Base-by-base conservation (phyloP, 371 early-diverging fungal species). In the Lichtheimia ramosa region DNA sequence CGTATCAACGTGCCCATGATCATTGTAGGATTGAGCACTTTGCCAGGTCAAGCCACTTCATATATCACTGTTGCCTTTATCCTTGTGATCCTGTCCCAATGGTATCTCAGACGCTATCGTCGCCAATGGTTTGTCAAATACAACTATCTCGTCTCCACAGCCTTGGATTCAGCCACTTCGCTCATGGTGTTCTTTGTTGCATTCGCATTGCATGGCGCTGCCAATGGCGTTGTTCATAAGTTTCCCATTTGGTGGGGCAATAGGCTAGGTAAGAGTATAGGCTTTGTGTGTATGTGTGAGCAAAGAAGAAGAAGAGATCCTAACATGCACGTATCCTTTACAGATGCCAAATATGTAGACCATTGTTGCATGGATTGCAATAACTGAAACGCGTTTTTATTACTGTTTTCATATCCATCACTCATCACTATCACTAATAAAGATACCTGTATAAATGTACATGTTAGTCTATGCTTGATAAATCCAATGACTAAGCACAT, bases 201-300 rank as follows among this genome's bases (percentile, higher is more conserved):
- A 23, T 78, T 82, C 66, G 69, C 77, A 27, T 56, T 84, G 48
- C 57, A 77, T 28, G 82, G 84, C n/a, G 83, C 79, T 41, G 84
- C 72, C 5, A 61, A 68, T 48, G 76, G 76, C 10, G 49, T 60
- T 21, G 62, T 60, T 8, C 59, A 76, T 25, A 24, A 46, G 0
- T 80, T 84, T 63, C 85, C 83, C 23, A 62, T 68, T 1, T 84
- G 83, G 83, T 77, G 77, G 75, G 83, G 81, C 27, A 84, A 84
- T 43, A 61, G 73, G 10, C 49, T 28, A 50, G 73, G 67, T 64
- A 66, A 61, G 14, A 0, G 2, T 7, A 43, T 14, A 13, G 46
- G 6, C 3, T 63, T 43, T 43, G 60, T 21, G 58, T 51, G 21
- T 16, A 34, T 20, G 61, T 59, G n/a, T n/a, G n/a, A n/a, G n/a